Conservation (phyloP, 129 eudicot species). For the Gnaphalium uliginosum region DNA sequence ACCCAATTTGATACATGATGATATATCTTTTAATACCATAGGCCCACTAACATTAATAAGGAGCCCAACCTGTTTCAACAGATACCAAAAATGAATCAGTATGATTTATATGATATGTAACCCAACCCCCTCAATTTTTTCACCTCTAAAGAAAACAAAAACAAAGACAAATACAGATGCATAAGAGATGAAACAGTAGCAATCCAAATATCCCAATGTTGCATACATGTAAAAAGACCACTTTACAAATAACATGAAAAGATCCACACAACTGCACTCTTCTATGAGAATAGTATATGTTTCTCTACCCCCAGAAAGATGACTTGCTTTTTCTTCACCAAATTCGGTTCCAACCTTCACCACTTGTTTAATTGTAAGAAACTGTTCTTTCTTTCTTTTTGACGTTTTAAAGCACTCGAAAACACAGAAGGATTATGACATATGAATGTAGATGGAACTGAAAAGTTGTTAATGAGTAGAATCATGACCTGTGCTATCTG, state of each 20-base stretch:
- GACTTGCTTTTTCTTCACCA: conserved; percentile 22
- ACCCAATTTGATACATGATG: neutral
- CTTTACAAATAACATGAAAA: conserved; percentile 33
- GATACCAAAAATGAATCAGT: neutral
- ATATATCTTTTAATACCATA: no score
- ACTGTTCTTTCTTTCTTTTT: neutral
- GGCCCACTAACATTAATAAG: neutral
- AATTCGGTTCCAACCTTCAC: conserved; percentile 20
- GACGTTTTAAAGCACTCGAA: conserved; percentile 13
- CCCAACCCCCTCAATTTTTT: neutral
- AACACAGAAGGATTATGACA: conserved; percentile 1
- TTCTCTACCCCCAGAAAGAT: conserved; percentile 8
- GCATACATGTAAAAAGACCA: conserved; percentile 25
- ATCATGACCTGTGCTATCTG: conserved; percentile 48
- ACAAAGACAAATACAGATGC: neutral
- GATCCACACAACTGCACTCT: conserved; percentile 27
- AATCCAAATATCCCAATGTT: conserved; percentile 13
- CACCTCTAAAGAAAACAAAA: neutral
- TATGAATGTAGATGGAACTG: conserved; percentile 2
- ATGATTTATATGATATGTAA: neutral
- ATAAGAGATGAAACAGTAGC: conserved; percentile 17
- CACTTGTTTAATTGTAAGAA: conserved; percentile 12
- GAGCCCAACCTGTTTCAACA: neutral
- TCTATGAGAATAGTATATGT: neutral
- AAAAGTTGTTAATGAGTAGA: conserved; percentile 34